Base-by-base conservation (phyloP, 495 filamentous ascomycete genomes). In the Podospora conica region DNA sequence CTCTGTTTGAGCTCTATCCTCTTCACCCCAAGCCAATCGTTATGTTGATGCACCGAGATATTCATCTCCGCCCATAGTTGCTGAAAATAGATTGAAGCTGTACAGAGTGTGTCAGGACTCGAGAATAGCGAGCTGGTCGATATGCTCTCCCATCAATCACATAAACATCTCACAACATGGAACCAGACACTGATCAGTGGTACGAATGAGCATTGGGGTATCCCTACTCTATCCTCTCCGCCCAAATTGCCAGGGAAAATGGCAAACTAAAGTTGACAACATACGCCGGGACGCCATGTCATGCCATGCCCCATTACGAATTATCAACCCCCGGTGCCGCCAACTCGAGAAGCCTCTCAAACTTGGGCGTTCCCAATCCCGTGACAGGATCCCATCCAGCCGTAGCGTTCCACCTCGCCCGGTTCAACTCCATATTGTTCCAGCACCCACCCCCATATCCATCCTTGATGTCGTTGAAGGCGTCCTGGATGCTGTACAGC, bases 381-480 rank as follows among this genome's bases (percentile, higher is more conserved):
- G 79, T 82, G n/a, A 81, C 80, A 0, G 80, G 80, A 56, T 82
- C 80, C 80, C 80, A 82, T 1, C 80, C 80, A 12, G 68, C 71
- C 20, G 73, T 75, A 5, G 80, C 80, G 70, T 88, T 85, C 85
- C 85, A 91, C 29, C 84, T 79, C 0, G 87, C 87, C 0, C 79
- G 79, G 11, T 87, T 75, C 12, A 77, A 73, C 4, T 78, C 73
- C 53, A 64, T 66, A 4, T 70, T 56, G 24, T 82, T 83, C 53
- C 81, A 80, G 68, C 90, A 92, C 1, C 90, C 90, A 0, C 77
- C 81, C 40, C 84, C 86, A 6, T 82, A 83, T 0, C 88, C 88
- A 11, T 70, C 59, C 3, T 79, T 80, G 58, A 93, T 85, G 68
- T 93, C 90, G 15, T 82, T 90, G 60, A 92, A 76, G 0, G 79